These are phyloP conservation scores for Saccharomycopsis synnaedendra DNA, from an alignment of 805 yeast genomes.

Conservation along the genomic window DNA sequence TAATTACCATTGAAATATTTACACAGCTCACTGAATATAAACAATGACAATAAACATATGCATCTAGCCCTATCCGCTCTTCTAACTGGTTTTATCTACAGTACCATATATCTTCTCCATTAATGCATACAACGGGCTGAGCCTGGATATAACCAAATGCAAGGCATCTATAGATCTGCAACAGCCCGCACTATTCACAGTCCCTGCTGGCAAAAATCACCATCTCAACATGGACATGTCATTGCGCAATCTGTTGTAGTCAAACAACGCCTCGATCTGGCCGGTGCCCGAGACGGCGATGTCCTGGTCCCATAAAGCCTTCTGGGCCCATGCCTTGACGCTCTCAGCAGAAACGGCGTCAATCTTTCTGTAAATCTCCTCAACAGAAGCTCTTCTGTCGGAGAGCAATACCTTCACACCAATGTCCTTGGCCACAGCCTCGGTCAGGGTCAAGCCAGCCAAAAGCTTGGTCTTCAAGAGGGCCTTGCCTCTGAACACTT, in stretches of 20 bases:
- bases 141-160: no score
- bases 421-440: slow-evolving; percentile 41
- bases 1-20: no score
- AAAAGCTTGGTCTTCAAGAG: slow-evolving; percentile 55
- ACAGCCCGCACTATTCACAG: no score
- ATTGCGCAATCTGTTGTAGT: slow-evolving; percentile 78
- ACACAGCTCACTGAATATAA: no score
- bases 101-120: no score
- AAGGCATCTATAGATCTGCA: no score
- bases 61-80: no score
- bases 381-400: slow-evolving; percentile 52
- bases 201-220: slow-evolving; percentile 23
- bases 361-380: slow-evolving; percentile 48
- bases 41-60: no score
- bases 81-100: no score
- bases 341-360: slow-evolving; percentile 52
- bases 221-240: slow-evolving; percentile 87
- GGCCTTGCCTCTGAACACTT: slow-evolving; percentile 69
- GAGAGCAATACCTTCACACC: slow-evolving; percentile 48
- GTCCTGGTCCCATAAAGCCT: slow-evolving; percentile 74
- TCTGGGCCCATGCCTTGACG: slow-evolving; percentile 64
- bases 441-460: slow-evolving; percentile 35
- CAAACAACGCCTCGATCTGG: slow-evolving; percentile 75
- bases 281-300: slow-evolving; percentile 77
- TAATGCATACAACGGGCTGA: no score